Conservation (phyloP, 2,329 filamentous ascomycete species). For the Hypomyces perniciosus region DNA sequence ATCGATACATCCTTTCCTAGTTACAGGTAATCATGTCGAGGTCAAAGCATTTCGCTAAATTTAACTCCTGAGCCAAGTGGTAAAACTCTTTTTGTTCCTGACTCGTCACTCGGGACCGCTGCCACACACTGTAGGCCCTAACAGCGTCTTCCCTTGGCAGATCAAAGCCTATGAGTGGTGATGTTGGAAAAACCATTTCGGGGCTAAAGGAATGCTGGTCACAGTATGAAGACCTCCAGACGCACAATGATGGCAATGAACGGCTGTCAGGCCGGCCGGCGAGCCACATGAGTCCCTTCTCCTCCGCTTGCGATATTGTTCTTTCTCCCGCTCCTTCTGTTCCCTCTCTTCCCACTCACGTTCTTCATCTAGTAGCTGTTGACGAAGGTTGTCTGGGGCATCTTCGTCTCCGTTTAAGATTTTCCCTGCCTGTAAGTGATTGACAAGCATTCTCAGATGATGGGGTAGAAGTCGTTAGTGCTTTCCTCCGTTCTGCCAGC, state of each 20-base stretch:
- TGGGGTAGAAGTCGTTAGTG: conserved; percentile 38
- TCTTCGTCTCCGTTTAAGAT: conserved; percentile 11
- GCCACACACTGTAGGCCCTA: conserved; percentile 7
- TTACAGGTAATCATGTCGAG: conserved; percentile 11
- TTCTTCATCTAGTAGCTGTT: conserved; percentile 10
- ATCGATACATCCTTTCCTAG: conserved; percentile 7
- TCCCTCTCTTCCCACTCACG: conserved; percentile 11
- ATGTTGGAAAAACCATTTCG: conserved; percentile 6
- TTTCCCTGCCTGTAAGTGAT: conserved; percentile 13
- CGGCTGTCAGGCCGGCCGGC: neutral
- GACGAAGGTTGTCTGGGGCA: conserved; percentile 11
- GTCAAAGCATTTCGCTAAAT: conserved; percentile 7
- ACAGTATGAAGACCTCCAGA: neutral
- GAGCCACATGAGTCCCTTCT: no score
- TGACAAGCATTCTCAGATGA: conserved; percentile 14
- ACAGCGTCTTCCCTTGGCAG: conserved; percentile 9
- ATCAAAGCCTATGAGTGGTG: conserved; percentile 8
- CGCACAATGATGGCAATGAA: conserved; percentile 1
- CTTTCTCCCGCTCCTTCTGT: conserved; percentile 3
- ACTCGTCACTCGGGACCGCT: conserved; percentile 2
- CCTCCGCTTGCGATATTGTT: conserved; percentile 3
- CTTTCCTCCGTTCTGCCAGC: conserved; percentile 6
- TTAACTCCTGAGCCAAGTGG: conserved; percentile 4
- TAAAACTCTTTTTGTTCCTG: conserved; percentile 10
- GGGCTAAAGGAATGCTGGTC: neutral